Conservation (phyloP, 371 early-diverging fungal species). For the Thermomucor indicae-seudaticae region DNA sequence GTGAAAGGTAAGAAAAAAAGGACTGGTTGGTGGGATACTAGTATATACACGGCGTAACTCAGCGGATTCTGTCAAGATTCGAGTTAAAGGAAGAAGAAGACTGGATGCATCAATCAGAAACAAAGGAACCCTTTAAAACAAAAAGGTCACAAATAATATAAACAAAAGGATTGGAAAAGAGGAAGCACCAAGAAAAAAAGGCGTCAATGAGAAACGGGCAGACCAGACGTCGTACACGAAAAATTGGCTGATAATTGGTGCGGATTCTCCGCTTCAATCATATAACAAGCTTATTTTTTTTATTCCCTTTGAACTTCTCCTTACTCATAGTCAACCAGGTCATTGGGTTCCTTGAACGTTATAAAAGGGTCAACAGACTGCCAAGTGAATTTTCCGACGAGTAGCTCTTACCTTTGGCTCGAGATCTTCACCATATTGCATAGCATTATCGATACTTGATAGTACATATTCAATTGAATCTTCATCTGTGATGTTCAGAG, state of each 20-base stretch:
- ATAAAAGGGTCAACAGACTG: not conserved
- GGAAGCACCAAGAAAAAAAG: not conserved
- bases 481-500: slow-evolving; percentile 93
- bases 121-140: too few relatives aligned
- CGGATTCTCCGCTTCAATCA: not conserved
- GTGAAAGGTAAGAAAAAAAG: not conserved
- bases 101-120: not conserved
- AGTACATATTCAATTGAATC: slow-evolving; percentile 87
- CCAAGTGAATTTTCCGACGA: not conserved
- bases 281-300: not conserved
- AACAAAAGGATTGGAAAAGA: not conserved
- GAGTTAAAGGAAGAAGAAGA: not conserved
- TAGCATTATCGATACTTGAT: slow-evolving; percentile 88
- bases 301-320: too few relatives aligned
- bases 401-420: slow-evolving; percentile 82
- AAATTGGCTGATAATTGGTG: not conserved
- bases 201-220: too few relatives aligned
- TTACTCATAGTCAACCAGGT: not conserved
- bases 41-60: not conserved
- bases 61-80: not conserved
- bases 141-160: not conserved
- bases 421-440: slow-evolving; percentile 96
- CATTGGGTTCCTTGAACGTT: not conserved
- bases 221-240: not conserved
- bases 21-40: not conserved